phyloP scores from a whole-genome alignment of 371 early-diverging fungal species.

The Funneliformis caledonium region DNA sequence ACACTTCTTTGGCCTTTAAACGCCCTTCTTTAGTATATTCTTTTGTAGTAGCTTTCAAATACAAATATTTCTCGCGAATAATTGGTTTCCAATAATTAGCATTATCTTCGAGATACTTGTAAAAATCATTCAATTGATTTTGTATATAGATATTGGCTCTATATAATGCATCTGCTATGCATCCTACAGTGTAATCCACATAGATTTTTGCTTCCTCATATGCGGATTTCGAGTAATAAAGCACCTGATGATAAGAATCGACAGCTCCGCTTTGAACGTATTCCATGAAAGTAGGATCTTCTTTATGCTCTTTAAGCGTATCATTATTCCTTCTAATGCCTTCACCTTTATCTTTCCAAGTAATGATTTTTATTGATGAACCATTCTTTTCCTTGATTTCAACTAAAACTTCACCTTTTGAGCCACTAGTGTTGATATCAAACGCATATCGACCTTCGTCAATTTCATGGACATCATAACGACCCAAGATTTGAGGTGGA shows the following conservation, averaged over 20 bases:
- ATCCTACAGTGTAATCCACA: neutral
- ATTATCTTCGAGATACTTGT: neutral
- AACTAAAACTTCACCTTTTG: constrained; percentile 16
- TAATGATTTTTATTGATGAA: neutral
- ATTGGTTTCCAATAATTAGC: neutral
- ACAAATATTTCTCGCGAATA: neutral
- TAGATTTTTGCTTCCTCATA: neutral
- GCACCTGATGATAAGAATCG: neutral
- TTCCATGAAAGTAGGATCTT: neutral
- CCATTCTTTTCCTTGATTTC: constrained; percentile 33
- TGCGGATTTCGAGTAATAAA: neutral
- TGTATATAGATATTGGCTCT: neutral
- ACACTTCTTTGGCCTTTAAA: neutral
- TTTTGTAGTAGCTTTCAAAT: neutral
- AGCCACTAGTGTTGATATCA: constrained; percentile 26
- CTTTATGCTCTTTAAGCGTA: neutral
- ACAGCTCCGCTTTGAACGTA: neutral
- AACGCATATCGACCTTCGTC: constrained; percentile 23
- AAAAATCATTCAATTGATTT: neutral
- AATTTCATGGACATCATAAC: neutral
- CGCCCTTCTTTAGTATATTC: neutral
- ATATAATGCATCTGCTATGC: neutral
- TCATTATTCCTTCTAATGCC: neutral
- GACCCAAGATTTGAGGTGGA: constrained; percentile 28
- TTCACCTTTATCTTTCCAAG: neutral